Evolutionary conservation across 1,284 basidiomycete genomes (phyloP).

Genomic region (Hymenochaete sp.): DNA sequence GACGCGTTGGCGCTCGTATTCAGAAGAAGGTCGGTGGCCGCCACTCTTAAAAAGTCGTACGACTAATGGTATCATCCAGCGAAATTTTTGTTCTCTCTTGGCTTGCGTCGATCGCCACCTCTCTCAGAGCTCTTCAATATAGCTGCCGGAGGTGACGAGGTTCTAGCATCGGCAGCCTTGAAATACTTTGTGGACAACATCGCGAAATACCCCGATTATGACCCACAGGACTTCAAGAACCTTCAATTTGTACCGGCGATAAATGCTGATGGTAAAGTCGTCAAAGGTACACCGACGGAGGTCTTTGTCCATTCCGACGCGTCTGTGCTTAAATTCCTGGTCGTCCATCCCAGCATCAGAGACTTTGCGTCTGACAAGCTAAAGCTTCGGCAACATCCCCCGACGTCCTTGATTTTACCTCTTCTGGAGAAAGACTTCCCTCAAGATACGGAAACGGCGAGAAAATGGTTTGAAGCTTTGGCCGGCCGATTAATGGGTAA

Average conservation of each 20-base stretch:
- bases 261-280: conserved; percentile 36
- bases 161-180: conserved; percentile 49
- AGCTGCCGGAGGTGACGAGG: conserved; percentile 46
- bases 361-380: conserved; percentile 61
- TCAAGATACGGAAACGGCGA: conserved; percentile 44
- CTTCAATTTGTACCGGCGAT: conserved; percentile 79
- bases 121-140: conserved; percentile 59
- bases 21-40: conserved; percentile 65
- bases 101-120: conserved; percentile 67
- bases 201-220: conserved; percentile 58
- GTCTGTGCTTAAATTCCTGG: conserved; percentile 67
- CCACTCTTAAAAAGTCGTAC: background rate
- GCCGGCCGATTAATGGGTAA: conserved; percentile 64
- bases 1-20: conserved; percentile 67
- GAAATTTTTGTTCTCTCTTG: conserved; percentile 75
- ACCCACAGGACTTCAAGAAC: conserved; percentile 42
- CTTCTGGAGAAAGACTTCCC: conserved; percentile 62
- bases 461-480: conserved; percentile 70
- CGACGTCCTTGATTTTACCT: conserved; percentile 54
- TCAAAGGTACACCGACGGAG: conserved; percentile 63
- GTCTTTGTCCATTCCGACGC: conserved; percentile 71
- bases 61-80: conserved; percentile 38
- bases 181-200: conserved; percentile 73
- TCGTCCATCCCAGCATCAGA: conserved; percentile 50
- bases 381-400: conserved; percentile 68